Evolutionary conservation across 495 filamentous ascomycete genomes (phyloP).

Genomic region (Tuber indicum): DNA sequence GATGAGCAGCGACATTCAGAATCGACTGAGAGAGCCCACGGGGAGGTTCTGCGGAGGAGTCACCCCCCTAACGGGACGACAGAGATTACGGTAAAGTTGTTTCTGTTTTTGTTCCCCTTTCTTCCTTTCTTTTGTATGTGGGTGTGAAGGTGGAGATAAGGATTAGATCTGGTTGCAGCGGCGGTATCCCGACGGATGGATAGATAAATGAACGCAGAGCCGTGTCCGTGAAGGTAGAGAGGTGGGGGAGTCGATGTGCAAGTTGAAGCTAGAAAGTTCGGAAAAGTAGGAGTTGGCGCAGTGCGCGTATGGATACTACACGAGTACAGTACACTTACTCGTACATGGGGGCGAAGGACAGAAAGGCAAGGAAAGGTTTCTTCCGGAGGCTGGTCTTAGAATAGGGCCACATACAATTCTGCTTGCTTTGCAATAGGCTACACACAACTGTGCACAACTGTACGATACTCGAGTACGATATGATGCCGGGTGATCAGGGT

Average conservation of each 20-base stretch:
- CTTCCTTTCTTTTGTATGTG: not conserved
- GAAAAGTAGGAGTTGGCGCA: not conserved
- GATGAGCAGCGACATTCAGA: conserved; percentile 59
- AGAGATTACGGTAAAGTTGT: not conserved
- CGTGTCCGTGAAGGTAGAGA: not conserved
- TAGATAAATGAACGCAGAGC: not conserved
- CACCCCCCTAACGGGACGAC: not conserved
- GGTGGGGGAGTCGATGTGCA: not conserved
- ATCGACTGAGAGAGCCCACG: conserved; percentile 1
- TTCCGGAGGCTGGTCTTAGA: not conserved
- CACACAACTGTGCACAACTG: not conserved
- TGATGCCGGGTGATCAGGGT: not conserved
- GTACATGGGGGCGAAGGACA: not conserved
- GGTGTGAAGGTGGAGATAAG: not conserved
- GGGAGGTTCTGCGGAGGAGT: conserved; percentile 6
- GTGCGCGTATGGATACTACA: too few species aligned
- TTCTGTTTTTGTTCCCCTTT: not conserved
- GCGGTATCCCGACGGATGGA: not conserved
- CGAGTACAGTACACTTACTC: not conserved
- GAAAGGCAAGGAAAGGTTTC: not conserved
- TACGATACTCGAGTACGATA: too few species aligned
- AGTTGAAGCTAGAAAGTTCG: conserved; percentile 2
- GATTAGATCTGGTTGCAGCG: not conserved
- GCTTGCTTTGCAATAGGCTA: not conserved
- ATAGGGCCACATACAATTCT: not conserved